phyloP scores from a whole-genome alignment of 371 early-diverging fungal genomes.

The Mortierella sp. region DNA sequence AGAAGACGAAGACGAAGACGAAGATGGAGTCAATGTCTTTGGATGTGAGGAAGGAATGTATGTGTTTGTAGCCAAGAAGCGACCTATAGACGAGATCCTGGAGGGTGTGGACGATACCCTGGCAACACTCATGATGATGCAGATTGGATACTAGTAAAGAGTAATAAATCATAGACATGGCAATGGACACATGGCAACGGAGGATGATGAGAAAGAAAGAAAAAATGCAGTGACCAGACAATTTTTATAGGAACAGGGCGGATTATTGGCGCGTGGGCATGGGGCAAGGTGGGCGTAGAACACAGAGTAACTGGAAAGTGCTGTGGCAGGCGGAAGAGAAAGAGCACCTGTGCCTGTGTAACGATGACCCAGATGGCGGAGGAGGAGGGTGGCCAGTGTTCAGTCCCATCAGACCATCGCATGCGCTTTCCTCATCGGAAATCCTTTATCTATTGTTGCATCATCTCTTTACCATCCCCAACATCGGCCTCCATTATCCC shows the following conservation, averaged over 20 bases:
- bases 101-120: constrained; percentile 66
- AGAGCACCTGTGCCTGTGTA: background rate
- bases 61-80: constrained; percentile 57
- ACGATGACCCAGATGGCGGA: background rate
- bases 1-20: constrained; percentile 13
- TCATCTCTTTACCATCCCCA: too few species aligned
- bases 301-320: background rate
- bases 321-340: background rate
- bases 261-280: background rate
- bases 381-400: background rate
- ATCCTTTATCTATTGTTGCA: too few species aligned
- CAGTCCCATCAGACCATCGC: background rate
- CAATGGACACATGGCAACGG: too few species aligned
- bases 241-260: constrained; percentile 1
- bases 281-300: background rate
- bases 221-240: too few species aligned
- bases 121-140: constrained; percentile 62
- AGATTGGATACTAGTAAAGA: constrained; percentile 45
- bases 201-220: background rate
- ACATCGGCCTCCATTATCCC: too few species aligned
- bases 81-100: constrained; percentile 52
- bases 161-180: too few species aligned
- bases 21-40: constrained; percentile 47
- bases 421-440: too few species aligned
- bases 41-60: constrained; percentile 63